Base-by-base conservation (phyloP, 352 stramenopile genomes). In the Globisporangium perplexum region DNA sequence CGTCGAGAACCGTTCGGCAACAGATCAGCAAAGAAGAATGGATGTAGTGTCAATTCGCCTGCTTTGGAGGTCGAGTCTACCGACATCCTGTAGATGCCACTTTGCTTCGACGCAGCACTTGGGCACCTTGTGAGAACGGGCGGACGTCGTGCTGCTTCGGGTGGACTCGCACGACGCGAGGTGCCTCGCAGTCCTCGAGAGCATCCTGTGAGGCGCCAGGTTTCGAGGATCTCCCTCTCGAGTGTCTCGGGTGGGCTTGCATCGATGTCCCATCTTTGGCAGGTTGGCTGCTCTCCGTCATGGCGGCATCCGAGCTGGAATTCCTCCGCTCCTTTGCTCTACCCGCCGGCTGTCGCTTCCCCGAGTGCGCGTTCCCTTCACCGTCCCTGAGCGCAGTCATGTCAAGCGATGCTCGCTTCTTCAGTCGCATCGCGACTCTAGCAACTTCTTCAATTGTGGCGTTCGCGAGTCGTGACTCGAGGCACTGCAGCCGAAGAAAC, bases 401-500 rank as follows among this genome's bases (percentile, higher is more conserved):
- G 23, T 42, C 43, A n/a, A 66, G 33, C 4, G 65, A 65, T 23
- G 52, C 50, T 11, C 62, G 65, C 51, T 81, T 87, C 59, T 75
- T 82, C 52, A 62, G 47, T 39, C 50, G 41, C 55, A 57, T 65
- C 10, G 55, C 44, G 12, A 49, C 50, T 35, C 46, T 44, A 6
- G 47, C 15, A 0, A 47, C 43, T 26, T 66, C 39, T 33, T 49
- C 35, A 11, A 47, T 5, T 17, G 63, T 55, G 1, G 53, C 38
- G 11, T 71, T 50, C n/a, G 57, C 49, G 47, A 73, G 52, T 33
- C 78, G 64, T 11, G 70, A 83, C 61, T 90, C 76, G 31, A 87
- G 55, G 22, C 78, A 90, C 44, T 90, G 86, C 41, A 85, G 78
- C 4, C 78, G 68, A 18, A 90, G 73, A 30, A 79, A 70, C 55